These are phyloP conservation scores for Stagonosporopsis cucurbitacearum DNA, from an alignment of 2,329 filamentous ascomycete genomes.

Conservation along the genomic window DNA sequence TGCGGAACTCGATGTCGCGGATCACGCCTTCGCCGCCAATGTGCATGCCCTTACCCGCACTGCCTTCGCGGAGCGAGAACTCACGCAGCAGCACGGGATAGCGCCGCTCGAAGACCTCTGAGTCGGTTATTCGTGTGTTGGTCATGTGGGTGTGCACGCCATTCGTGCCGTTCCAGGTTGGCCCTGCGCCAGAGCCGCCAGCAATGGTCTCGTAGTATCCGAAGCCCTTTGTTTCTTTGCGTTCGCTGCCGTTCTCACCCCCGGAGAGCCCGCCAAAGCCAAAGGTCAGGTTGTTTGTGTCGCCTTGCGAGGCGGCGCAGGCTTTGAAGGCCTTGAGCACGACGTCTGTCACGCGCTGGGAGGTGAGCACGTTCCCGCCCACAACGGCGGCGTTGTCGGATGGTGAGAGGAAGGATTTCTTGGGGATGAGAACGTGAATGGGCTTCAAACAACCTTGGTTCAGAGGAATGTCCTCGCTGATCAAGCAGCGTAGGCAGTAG, in stretches of 20 bases:
- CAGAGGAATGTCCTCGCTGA: constrained; percentile 80
- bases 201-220: constrained; percentile 89
- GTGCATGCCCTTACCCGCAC: constrained; percentile 70
- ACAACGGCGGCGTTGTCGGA: constrained; percentile 80
- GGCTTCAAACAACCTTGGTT: constrained; percentile 86
- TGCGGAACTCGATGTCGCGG: constrained; percentile 80
- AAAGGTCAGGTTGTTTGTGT: constrained; percentile 86
- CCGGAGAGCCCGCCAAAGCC: constrained; percentile 69
- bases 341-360: constrained; percentile 81
- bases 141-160: constrained; percentile 88
- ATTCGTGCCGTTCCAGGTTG: constrained; percentile 73
- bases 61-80: constrained; percentile 69
- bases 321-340: constrained; percentile 81
- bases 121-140: constrained; percentile 82
- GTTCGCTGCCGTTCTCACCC: constrained; percentile 19
- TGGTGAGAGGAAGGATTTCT: constrained; percentile 75
- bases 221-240: constrained; percentile 72
- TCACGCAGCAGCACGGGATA: constrained; percentile 77
- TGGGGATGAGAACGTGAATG: constrained; percentile 75
- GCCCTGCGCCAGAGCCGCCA: constrained; percentile 76
- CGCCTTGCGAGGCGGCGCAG: constrained; percentile 79
- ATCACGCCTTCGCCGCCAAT: constrained; percentile 78
- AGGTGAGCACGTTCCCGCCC: constrained; percentile 80
- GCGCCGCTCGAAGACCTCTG: constrained; percentile 77
- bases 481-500: constrained; percentile 81